Base-by-base conservation (phyloP, 257 asterid species). In the Handroanthus guayacan region DNA sequence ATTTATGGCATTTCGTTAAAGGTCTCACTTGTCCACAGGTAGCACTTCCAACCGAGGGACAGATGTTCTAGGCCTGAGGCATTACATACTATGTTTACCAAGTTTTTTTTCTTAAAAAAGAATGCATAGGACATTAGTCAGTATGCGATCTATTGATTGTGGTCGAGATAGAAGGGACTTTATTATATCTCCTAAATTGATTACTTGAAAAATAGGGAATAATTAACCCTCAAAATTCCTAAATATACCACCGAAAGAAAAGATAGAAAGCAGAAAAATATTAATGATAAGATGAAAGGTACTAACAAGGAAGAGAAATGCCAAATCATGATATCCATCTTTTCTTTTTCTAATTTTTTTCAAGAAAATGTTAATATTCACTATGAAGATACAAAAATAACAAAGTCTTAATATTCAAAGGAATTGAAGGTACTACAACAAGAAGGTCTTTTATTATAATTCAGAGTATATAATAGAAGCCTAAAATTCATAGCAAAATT, bases 281-380 rank as follows among this genome's bases (percentile, higher is more conserved):
- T 12, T 14, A 54, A 7, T 62, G 60, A 43, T 61, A 6, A 64
- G 65, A 64, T 9, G n/a, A 57, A 77, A 79, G 76, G 74, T 39
- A 77, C 84, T 77, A 86, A 92, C 98, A 76, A 90, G 98, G 84
- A 92, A 90, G 72, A 92, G 97, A 31, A 97, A 92, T 6, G 98
- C 98, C 86, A 92, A 84, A 75, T 92, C 97, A 76, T 92, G 98
- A 87, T 75, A 92, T 3, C 96, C 96, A 41, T 90, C 96, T n/a
- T 80, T 87, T 82, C 98, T 79, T 65, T 88, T 88, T 75, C 86
- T 88, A 7, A 94, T 92, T 54, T 90, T 92, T 79, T 97, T 84
- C 81, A 90, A 80, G 84, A 92, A 90, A 45, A 89, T 91, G 68
- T 92, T 92, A 78, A 90, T 78, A 96, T 92, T 82, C 83, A 56